Evolutionary conservation across 2,329 filamentous ascomycete species (phyloP), one percentile per base, ranked within the genome.

Genomic region (Karstenula rhodostoma): DNA sequence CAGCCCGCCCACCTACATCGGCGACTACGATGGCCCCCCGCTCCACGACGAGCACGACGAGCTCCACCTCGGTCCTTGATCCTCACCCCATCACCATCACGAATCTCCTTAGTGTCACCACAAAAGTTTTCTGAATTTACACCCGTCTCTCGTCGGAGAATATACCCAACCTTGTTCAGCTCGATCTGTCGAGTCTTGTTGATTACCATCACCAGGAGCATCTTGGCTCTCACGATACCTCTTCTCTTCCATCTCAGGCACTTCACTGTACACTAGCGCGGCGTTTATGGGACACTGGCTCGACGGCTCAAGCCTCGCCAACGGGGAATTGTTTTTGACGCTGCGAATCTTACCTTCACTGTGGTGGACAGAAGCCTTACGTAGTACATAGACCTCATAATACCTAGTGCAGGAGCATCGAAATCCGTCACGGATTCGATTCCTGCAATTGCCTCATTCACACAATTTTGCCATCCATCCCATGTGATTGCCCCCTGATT

Each of bases 1-100:
- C 2, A 93, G 90, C 70, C 94, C 94, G 51, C 94, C 94, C 9
- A 79, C 79, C 47, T 84, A 83, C 67, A 64, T 75, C 32, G 67
- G 67, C 35, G 72, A 76, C 17, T 72, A 66, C 63, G 70, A 73
- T 25, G 61, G 67, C 15, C 64, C 67, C 25, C 62, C 60, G 6
- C 67, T 74, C 2, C 42, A 62, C 49, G 60, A 62, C 15, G 65
- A 64, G 2, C 27, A 50, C 40, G 43, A 50, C 17, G 33, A 56
- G 37, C 40, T 65, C 8, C 55, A 56, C 23, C 53, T 66, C 17
- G 42, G 42, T 25, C 35, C 42, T n/a, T 46, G 42, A 55, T 23
- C 33, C 40, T 53, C 44, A 19, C 37, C 42, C 50, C 4, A 44
- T 47, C 4, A 15, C 48, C 44, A 53, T 53, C n/a, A 55, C 52